Conservation (phyloP, 2,329 filamentous ascomycete species). For the Colletotrichum sansevieriae region DNA sequence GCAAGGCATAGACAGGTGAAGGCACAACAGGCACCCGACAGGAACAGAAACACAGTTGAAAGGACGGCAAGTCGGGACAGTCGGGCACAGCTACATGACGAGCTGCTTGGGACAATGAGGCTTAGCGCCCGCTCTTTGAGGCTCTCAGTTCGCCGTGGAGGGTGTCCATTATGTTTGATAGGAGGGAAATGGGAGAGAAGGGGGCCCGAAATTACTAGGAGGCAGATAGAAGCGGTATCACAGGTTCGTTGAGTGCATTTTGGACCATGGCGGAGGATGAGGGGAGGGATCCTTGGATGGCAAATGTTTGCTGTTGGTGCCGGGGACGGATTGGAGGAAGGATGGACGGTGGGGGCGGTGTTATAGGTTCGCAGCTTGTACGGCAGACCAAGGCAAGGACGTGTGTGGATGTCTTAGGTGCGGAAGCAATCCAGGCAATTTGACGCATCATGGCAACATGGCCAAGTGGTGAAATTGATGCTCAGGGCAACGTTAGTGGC, state of each 20-base stretch:
- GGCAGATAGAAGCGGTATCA: constrained; percentile 29
- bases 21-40: constrained; percentile 2
- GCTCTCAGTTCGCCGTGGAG: constrained; percentile 29
- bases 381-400: no score
- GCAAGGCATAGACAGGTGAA: not conserved
- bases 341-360: not conserved
- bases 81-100: not conserved
- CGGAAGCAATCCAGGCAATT: no score
- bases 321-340: not conserved
- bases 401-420: not conserved
- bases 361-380: not conserved
- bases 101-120: constrained; percentile 21
- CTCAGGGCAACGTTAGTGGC: not conserved
- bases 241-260: constrained; percentile 8
- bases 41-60: constrained; percentile 3
- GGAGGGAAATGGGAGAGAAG: not conserved
- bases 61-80: not conserved
- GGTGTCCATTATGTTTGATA: constrained; percentile 13
- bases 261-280: constrained; percentile 5
- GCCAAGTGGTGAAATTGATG: no score
- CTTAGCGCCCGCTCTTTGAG: constrained; percentile 26
- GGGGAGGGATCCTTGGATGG: not conserved
- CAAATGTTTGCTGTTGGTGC: not conserved
- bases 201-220: not conserved
- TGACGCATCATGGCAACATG: no score